phyloP scores from a whole-genome alignment of 352 stramenopile genomes.

The Peronospora destructor region DNA sequence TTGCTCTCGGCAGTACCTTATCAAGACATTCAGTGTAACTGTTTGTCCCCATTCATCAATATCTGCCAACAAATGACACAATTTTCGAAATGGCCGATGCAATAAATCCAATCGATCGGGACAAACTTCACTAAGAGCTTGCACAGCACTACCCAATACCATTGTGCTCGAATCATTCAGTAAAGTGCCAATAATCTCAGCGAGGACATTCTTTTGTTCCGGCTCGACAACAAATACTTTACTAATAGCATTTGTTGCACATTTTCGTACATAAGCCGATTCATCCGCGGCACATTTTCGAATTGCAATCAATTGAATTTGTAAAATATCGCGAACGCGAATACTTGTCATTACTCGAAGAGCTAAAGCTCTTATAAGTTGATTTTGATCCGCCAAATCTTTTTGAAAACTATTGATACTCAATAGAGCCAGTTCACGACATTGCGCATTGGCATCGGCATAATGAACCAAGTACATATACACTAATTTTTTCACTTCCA shows the following conservation, averaged over 20 bases:
- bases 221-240: constrained; percentile 91
- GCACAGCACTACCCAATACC: constrained; percentile 93
- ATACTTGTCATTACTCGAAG: constrained; percentile 97
- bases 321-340: constrained; percentile 96
- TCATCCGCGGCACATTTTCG: constrained; percentile 88
- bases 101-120: constrained; percentile 92
- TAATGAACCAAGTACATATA: constrained; percentile 99
- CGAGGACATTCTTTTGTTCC: constrained; percentile 85
- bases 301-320: constrained; percentile 97
- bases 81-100: constrained; percentile 92
- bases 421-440: constrained; percentile 93
- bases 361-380: constrained; percentile 89
- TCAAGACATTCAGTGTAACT: constrained; percentile 90
- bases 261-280: constrained; percentile 97
- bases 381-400: constrained; percentile 92
- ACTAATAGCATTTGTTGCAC: constrained; percentile 91
- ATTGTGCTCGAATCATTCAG: constrained; percentile 94
- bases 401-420: constrained; percentile 99
- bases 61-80: constrained; percentile 96
- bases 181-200: constrained; percentile 90
- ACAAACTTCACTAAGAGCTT: constrained; percentile 94
- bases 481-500: constrained; percentile 99
- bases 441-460: constrained; percentile 91
- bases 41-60: constrained; percentile 99
- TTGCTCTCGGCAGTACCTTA: constrained; percentile 93